Evolutionary conservation across 495 filamentous ascomycete genomes (phyloP).

Genomic region (Poronia punctata): DNA sequence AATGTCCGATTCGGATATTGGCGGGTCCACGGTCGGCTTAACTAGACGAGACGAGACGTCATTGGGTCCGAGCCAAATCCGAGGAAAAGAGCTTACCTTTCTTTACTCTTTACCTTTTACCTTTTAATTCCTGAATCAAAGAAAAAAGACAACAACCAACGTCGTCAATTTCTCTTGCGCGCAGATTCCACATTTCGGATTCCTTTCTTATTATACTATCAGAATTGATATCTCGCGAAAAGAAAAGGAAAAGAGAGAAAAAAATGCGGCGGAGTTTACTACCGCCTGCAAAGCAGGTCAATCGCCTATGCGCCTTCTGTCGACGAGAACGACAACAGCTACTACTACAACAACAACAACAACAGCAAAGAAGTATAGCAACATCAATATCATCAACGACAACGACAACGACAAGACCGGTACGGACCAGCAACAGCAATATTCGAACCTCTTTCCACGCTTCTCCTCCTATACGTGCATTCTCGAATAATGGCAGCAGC

Average conservation of each 20-base stretch:
- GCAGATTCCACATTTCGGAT: neutral
- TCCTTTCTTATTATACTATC: no score
- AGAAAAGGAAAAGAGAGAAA: neutral
- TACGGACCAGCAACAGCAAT: no score
- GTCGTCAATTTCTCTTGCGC: neutral
- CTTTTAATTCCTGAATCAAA: neutral
- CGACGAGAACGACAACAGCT: constrained; percentile 11
- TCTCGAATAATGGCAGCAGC: no score
- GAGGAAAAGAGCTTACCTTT: no score
- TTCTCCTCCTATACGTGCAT: no score
- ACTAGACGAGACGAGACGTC: neutral
- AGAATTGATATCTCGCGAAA: no score
- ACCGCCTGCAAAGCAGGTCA: constrained; percentile 6
- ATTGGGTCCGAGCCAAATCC: constrained; percentile 9
- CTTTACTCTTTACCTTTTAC: no score
- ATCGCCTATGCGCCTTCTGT: constrained; percentile 21
- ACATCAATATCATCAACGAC: no score
- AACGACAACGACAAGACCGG: no score
- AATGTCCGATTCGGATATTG: constrained; percentile 4
- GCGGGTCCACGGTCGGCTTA: neutral
- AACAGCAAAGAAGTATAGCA: no score
- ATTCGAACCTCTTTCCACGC: no score
- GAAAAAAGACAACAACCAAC: neutral
- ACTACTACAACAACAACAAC: no score
- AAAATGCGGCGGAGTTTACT: constrained; percentile 18